These are phyloP conservation scores for Trichoderma afroharzianum DNA, from an alignment of 2,329 filamentous ascomycete species.

Conservation along the genomic window DNA sequence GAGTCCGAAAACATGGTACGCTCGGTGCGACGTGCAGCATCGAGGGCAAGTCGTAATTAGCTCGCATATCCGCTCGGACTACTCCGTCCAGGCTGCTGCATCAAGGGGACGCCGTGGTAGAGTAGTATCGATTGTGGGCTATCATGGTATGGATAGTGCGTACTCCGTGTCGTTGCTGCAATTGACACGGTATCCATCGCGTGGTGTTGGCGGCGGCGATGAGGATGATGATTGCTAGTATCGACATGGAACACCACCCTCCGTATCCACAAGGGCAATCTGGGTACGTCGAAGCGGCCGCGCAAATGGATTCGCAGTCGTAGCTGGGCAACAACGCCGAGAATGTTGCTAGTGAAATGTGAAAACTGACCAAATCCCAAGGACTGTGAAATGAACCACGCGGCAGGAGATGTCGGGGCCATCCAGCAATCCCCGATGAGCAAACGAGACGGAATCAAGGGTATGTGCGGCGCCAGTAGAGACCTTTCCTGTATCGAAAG, in stretches of 20 bases:
- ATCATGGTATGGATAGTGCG: not conserved
- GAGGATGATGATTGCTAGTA: not conserved
- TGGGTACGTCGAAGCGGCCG: constrained; percentile 5
- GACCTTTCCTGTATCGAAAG: not conserved
- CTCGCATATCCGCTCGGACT: constrained; percentile 11
- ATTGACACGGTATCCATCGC: not conserved
- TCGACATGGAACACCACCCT: not conserved
- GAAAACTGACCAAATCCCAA: constrained; percentile 10
- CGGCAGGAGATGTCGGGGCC: not conserved
- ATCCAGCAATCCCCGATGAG: not conserved
- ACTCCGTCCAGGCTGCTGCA: constrained; percentile 6
- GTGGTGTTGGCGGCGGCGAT: not conserved
- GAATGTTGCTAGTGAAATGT: not conserved
- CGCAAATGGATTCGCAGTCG: constrained; percentile 4
- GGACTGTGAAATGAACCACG: not conserved
- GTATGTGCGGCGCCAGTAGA: not conserved
- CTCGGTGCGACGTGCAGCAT: constrained; percentile 3
- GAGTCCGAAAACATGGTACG: constrained; percentile 9
- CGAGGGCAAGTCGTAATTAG: not conserved
- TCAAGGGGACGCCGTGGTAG: not conserved
- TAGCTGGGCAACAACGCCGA: constrained; percentile 14
- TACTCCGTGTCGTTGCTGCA: not conserved
- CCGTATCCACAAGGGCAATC: not conserved
- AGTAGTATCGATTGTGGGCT: not conserved
- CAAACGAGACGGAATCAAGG: not conserved